Evolutionary conservation across 129 eudicot species (phyloP).

Genomic region (Lactuca sativa): DNA sequence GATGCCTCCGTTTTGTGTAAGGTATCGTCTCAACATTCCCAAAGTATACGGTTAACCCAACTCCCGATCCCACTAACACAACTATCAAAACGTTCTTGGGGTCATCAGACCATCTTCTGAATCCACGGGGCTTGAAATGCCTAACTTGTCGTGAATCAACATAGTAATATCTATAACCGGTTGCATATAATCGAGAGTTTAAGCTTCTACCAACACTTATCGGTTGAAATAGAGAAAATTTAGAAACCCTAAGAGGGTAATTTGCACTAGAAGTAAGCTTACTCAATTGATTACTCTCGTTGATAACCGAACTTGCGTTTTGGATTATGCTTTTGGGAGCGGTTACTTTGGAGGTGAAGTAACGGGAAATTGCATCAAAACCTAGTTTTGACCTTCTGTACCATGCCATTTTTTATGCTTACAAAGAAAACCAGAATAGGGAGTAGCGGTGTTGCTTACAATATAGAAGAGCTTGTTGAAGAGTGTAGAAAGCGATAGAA

Average conservation of each 20-base stretch:
- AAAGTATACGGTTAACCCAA: constrained; percentile 51
- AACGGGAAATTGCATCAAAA: constrained; percentile 30
- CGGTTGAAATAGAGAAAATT: constrained; percentile 28
- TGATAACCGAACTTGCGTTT: constrained; percentile 7
- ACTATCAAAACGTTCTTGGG: constrained; percentile 49
- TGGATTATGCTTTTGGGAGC: constrained; percentile 26
- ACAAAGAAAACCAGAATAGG: background rate
- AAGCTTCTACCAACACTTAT: constrained; percentile 12
- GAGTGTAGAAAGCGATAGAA: background rate
- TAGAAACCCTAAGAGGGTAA: constrained; percentile 13
- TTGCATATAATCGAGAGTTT: constrained; percentile 22
- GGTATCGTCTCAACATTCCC: constrained; percentile 81
- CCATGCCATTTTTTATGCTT: constrained; percentile 51
- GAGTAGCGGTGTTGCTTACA: background rate
- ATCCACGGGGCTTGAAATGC: constrained; percentile 72
- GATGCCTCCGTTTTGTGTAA: constrained; percentile 74
- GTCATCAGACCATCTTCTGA: constrained; percentile 49
- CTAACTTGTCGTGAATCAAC: constrained; percentile 53
- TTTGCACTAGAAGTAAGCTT: constrained; percentile 17
- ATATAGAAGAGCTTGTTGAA: background rate
- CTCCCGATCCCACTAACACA: constrained; percentile 53
- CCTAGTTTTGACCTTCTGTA: constrained; percentile 55
- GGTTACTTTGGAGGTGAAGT: constrained; percentile 30
- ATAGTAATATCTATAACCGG: constrained; percentile 45
- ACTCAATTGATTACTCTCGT: constrained; percentile 1